Base-by-base conservation (phyloP, 305 asterid genomes). In the Rubia balearica region DNA sequence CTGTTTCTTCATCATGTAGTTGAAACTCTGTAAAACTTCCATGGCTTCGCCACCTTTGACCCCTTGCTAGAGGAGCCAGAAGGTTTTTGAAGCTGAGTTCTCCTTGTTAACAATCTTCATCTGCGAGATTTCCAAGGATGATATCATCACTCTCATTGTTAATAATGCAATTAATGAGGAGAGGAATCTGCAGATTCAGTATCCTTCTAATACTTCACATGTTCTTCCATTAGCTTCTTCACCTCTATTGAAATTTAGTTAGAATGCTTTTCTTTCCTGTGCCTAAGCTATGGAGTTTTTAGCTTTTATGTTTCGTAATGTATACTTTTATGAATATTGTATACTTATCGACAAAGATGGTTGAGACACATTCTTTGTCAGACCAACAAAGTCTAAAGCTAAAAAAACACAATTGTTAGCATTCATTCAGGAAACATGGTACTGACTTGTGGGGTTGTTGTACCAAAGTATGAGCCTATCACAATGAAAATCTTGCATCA, bases 1-100 rank as follows among this genome's bases (percentile, higher is more conserved):
- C 27, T 89, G 0, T 70, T 85, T 27, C 57, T 51, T 51, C 57
- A 51, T 2, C 84, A 80, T 41, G 64, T 75, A n/a, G 21, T 84
- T 72, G 92, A 87, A 65, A 87, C 93, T 48, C 93, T 91, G 14
- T 87, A 74, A 81, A 24, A 89, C 90, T 0, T 94, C 96, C 7
- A 21, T 72, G 14, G 85, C 84, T 68, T 86, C 96, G 0, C 96
- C 96, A 7, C 96, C 96, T 10, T 40, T 87, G 48, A 87, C 1
- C 94, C 21, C 94, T 91, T 11, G 14, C 55, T 6, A 49, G 49
- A 53, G n/a, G 24, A 21, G 30, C 45, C 68, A 56, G 22, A 73
- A 53, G 16, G 70, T 30, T 0, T 74, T 71, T 45, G 86, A 82
- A 72, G 84, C 81, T 7, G 89, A 75, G 64, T 30, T 86, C 42